Evolutionary conservation across 345 rosid species (phyloP), one percentile per base, ranked within the genome.

Genomic region (Salix viminalis): DNA sequence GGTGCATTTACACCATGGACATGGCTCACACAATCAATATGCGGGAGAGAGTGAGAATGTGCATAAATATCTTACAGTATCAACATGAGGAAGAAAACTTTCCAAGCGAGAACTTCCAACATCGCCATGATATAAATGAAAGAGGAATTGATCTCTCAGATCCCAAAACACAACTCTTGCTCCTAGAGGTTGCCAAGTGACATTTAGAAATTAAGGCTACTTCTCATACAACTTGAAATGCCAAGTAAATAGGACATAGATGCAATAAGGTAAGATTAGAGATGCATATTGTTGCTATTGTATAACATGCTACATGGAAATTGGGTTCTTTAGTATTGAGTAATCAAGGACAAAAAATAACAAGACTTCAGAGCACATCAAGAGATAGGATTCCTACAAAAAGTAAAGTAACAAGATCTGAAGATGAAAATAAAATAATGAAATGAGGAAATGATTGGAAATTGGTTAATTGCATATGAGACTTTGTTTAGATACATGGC

Each of bases 161-260:
- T 96, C 99, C 98, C 98, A 93, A 81, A 91, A 93, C 60, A 91
- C 88, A 65, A 87, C 86, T 83, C 91, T 89, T 70, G 91, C 86
- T 73, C 99, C 99, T 95, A 81, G 24, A 72, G 77, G 74, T 80
- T 71, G 77, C 69, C 69, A 82, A 67, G 71, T 70, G 28, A 65
- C 32, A 65, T 7, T 75, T 69, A 46, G 14, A 76, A 67, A 61
- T 30, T 44, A 50, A 54, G 71, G 70, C 56, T 58, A 78, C 56
- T 66, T 54, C 67, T 44, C 72, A 65, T 46, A 50, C 65, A 41
- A 37, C 15, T n/a, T 76, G 16, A 78, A 39, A 72, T 18, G 28
- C 65, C n/a, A 34, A 50, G 67, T 48, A 67, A 34, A 16, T 21
- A 73, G 56, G 12, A 10, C 2, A 34, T 75, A 42, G 30, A 36